Base-by-base conservation (phyloP, 805 yeast species). In the Starmera caribaea region DNA sequence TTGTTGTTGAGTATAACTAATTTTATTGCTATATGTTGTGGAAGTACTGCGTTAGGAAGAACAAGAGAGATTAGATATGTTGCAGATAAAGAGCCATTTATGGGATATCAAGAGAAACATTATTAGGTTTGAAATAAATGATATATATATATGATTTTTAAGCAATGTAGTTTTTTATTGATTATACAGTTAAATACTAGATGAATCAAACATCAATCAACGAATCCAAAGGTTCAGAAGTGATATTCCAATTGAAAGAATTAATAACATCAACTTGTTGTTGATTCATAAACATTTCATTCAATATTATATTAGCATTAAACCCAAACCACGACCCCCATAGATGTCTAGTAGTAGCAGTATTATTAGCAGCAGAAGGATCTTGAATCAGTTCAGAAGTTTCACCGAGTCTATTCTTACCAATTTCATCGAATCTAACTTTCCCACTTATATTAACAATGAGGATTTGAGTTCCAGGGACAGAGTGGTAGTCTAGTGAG, bases 301-400 rank as follows among this genome's bases (percentile, higher is more conserved):
- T 87, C 9, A 75, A 69, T 13, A 81, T 74, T 48, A 81, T 47
- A 45, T 69, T 74, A 30, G 81, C 49, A 39, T 73, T 72, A 34
- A 79, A 77, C 3, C 90, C 92, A 53, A 73, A 76, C 76, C 83
- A 76, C 6, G 81, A 65, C 8, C 90, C 78, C 81, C 83, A 81
- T 2, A 73, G 39, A 3, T 76, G 67, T 53, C 82, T 68, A n/a
- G 54, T 32, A 38, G 43, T 17, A 43, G 40, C 2, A 33, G 24
- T 15, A n/a, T 14, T 5, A 33, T 38, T 45, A 39, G 21, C 33
- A 9, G 31, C 43, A n/a, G 38, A 46, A 6, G 79, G 56, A 35
- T 78, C 78, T 3, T 3, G 3, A 3, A 21, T 21, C 8, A 21
- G 6, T 21, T 21, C 26, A 0, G 87, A 73, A 16, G 75, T 68